Percentiles rank a stretch among this genome's conserved stretches.
phyloP scores from a whole-genome alignment of 2,329 filamentous ascomycete genomes.

The Fusarium sp. region DNA sequence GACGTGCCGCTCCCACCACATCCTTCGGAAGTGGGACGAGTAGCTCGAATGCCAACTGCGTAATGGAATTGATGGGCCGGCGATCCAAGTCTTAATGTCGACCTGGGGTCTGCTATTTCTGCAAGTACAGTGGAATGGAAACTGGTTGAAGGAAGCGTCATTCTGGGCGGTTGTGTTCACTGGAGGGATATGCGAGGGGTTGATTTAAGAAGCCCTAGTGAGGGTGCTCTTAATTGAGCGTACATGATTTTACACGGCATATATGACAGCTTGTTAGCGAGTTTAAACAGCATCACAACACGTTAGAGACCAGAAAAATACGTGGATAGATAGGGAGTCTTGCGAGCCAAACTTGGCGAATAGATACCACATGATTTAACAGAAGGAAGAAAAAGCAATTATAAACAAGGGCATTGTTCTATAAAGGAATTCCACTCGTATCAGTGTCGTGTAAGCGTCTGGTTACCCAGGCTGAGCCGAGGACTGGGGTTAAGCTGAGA shows the following conservation, averaged over 20 bases:
- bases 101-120: too few species aligned
- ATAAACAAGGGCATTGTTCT: background rate
- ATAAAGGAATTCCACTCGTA: background rate
- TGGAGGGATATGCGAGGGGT: background rate
- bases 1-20: slow-evolving; percentile 60
- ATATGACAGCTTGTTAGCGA: slow-evolving; percentile 26
- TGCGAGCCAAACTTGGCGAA: slow-evolving; percentile 3
- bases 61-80: slow-evolving; percentile 1
- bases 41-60: slow-evolving; percentile 33
- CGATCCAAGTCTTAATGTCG: background rate
- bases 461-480: background rate
- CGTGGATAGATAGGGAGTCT: slow-evolving; percentile 3
- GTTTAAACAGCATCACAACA: slow-evolving; percentile 10
- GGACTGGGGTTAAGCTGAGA: background rate
- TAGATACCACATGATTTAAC: slow-evolving; percentile 17
- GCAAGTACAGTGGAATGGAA: background rate
- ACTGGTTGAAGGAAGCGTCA: background rate
- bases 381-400: slow-evolving; percentile 6
- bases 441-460: background rate
- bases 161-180: background rate
- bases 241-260: slow-evolving; percentile 26
- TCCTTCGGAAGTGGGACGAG: slow-evolving; percentile 58
- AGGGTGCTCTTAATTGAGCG: slow-evolving; percentile 15
- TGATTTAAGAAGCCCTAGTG: background rate
- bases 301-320: slow-evolving; percentile 1